phyloP scores from a whole-genome alignment of 163 green algal species.

The Picocystis sp. region DNA sequence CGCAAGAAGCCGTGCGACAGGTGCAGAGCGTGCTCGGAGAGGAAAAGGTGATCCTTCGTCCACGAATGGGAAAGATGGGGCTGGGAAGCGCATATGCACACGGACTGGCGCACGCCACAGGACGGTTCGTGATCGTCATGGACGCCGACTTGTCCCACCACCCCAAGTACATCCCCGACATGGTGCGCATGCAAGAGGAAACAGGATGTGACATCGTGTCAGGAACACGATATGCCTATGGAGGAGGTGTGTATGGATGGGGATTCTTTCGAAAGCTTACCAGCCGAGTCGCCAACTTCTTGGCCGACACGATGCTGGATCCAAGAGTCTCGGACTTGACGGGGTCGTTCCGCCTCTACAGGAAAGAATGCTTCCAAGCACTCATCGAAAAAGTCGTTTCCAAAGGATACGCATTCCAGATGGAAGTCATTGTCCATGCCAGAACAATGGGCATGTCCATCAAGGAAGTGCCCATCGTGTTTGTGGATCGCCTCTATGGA shows the following conservation, averaged over 20 bases:
- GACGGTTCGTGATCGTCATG: conserved; percentile 84
- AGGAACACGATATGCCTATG: conserved; percentile 62
- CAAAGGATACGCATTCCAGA: conserved; percentile 93
- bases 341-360: conserved; percentile 76
- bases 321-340: conserved; percentile 70
- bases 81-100: conserved; percentile 69
- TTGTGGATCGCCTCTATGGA: conserved; percentile 92
- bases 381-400: conserved; percentile 39
- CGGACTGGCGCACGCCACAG: conserved; percentile 52
- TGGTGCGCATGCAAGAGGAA: conserved; percentile 41
- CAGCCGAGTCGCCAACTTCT: conserved; percentile 69
- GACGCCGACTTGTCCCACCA: conserved; percentile 94
- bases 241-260: conserved; percentile 82
- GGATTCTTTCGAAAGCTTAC: conserved; percentile 71
- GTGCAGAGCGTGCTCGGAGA: conserved; percentile 47
- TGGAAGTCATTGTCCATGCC: conserved; percentile 91
- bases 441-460: conserved; percentile 37
- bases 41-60: conserved; percentile 29
- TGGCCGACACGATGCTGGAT: conserved; percentile 61
- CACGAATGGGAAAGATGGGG: conserved; percentile 58
- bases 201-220: conserved; percentile 67
- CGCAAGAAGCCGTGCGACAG: conserved; percentile 44
- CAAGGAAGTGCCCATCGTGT: conserved; percentile 91
- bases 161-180: conserved; percentile 54
- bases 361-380: conserved; percentile 35